Conservation (phyloP, 805 yeast species). For the Hemisphaericaspora nanyangensis region DNA sequence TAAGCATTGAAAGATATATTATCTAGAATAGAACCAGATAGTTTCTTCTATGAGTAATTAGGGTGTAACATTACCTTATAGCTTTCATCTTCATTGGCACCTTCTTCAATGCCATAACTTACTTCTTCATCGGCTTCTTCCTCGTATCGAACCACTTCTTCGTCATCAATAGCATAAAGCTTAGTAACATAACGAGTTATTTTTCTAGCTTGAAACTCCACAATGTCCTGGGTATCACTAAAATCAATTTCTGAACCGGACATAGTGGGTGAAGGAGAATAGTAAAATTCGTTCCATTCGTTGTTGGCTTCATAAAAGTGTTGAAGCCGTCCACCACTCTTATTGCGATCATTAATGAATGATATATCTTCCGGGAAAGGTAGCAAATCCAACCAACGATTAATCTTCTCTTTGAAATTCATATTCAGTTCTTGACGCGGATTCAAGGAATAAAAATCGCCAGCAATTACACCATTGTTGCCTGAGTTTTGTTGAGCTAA, state of each 20-base stretch:
- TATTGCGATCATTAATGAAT: constrained; percentile 16
- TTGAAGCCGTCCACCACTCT: constrained; percentile 13
- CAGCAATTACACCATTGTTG: no score
- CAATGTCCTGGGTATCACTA: constrained; percentile 28
- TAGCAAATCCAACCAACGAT: constrained; percentile 56
- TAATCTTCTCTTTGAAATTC: constrained; percentile 64
- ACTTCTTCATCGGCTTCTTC: constrained; percentile 11
- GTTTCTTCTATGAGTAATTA: background rate
- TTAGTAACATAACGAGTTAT: constrained; percentile 44
- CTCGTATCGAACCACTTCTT: constrained; percentile 18
- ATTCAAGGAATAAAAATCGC: constrained; percentile 36
- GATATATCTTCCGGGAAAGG: constrained; percentile 31
- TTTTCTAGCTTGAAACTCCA: constrained; percentile 51
- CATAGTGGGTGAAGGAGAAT: constrained; percentile 17
- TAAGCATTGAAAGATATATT: background rate
- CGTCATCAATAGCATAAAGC: constrained; percentile 31
- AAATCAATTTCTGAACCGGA: constrained; percentile 13
- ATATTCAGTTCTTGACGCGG: constrained; percentile 63
- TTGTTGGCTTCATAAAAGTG: constrained; percentile 56
- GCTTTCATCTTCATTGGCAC: constrained; percentile 26
- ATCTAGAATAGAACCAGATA: background rate
- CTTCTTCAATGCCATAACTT: constrained; percentile 28
- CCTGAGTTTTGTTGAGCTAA: no score
- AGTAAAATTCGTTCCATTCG: constrained; percentile 32
- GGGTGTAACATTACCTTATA: constrained; percentile 11